Base-by-base conservation (phyloP, 257 asterid species). In the Solanum rostratum region DNA sequence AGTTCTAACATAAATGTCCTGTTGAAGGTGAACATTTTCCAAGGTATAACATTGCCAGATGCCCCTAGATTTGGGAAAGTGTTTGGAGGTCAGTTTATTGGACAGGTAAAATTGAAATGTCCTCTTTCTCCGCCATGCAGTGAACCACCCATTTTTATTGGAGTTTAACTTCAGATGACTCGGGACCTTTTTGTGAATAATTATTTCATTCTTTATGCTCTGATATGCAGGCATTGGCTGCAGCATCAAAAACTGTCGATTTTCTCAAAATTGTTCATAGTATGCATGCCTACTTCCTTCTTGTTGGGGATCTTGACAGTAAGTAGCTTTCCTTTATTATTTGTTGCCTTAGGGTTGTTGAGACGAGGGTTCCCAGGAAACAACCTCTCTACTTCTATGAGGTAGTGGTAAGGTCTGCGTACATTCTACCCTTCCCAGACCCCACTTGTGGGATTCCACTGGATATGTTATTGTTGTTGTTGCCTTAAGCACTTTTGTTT, bases 1-100 rank as follows among this genome's bases (percentile, higher is more conserved):
- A 63, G 54, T 52, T 85, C 68, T 73, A 33, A 37, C 41, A 84
- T 57, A 74, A 46, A 76, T 81, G 86, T 79, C 84, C 78, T 57
- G 73, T 84, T 86, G 86, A 63, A 95, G 99, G 97, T 90, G 89
- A 91, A 97, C 86, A 88, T 94, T 66, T 97, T 97, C 80, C 89
- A 84, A 92, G 98, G 99, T 43, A 90, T 94, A 87, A 97, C 99
- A 53, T 87, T 97, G 84, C 99, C 99, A 20, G 98, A 95, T 79
- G 99, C 99, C 87, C 99, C 99, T 27, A 93, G 89, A 88, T 93
- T 94, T 80, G 97, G 94, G 15, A 95, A 94, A 90, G 98, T 97
- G 82, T 97, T 95, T 88, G 99, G 99, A 83, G 99, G 99, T 71
- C 99, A 97, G 88, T 97, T 97, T 89, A 83, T 97, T 45, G 99